Evolutionary conservation across 768 basidiomycete genomes (phyloP).

Genomic region (Kwoniella mangroviensis): DNA sequence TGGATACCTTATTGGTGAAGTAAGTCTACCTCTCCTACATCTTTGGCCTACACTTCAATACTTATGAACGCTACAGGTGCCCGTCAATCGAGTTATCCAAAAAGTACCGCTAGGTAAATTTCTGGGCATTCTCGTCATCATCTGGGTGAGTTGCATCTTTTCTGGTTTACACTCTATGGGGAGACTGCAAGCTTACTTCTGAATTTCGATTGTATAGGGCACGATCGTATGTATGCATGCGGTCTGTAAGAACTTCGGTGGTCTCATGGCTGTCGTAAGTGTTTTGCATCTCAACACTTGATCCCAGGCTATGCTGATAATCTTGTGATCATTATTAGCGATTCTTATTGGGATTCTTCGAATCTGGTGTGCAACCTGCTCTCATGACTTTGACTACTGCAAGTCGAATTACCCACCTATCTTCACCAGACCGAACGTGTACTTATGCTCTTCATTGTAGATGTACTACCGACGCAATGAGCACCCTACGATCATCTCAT

Average conservation of each 20-base stretch:
- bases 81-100: conserved; percentile 63
- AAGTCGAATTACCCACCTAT: conserved; percentile 29
- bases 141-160: conserved; percentile 19
- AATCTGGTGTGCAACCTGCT: conserved; percentile 38
- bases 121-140: conserved; percentile 60
- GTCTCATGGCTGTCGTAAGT: conserved; percentile 32
- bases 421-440: no score
- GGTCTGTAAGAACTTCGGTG: conserved; percentile 60
- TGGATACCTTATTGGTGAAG: conserved; percentile 39
- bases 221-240: conserved; percentile 63
- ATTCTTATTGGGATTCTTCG: conserved; percentile 31
- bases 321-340: background rate
- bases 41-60: background rate
- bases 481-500: conserved; percentile 58
- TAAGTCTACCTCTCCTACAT: background rate
- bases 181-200: background rate
- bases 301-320: background rate
- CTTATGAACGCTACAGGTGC: conserved; percentile 56
- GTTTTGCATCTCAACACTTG: background rate
- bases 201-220: conserved; percentile 59
- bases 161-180: background rate
- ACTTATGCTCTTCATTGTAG: conserved; percentile 20
- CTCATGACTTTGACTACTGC: conserved; percentile 55
- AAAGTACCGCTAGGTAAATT: conserved; percentile 64
- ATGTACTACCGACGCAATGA: conserved; percentile 66